Base-by-base conservation (phyloP, 1,284 basidiomycete species). In the Sporisorium reilianum region DNA sequence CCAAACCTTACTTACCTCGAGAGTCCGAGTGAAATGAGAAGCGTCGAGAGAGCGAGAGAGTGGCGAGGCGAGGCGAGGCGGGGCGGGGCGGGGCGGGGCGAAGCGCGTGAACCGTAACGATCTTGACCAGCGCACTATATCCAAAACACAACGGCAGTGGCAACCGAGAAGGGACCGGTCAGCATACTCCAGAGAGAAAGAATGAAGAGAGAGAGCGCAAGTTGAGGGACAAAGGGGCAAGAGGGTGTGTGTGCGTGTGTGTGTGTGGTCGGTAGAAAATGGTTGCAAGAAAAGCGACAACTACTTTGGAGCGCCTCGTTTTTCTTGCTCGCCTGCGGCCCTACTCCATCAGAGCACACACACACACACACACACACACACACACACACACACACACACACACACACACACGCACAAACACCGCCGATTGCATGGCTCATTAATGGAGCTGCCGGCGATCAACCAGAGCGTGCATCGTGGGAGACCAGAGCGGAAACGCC, bases 1-100 rank as follows among this genome's bases (percentile, higher is more conserved):
- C 23, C 22, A 41, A 68, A 48, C 41, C 48, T 59, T 54, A 68
- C 59, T 62, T 63, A 68, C 65, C 50, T 38, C 23, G 23, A 49
- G 45, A 41, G 11, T 38, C 30, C 45, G 41, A 48, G 44, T 51
- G 60, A 51, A 58, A 58, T 55, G 44, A 62, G 41, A 20, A n/a
- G n/a, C n/a, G n/a, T n/a, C n/a, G n/a, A 18, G 38, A 8, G 54
- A 18, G 30, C 20, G 30, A 11, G 50, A 46, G 26, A 45, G 26
- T 25, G 53, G 22, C 38, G 30, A 38, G n/a, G 32, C 30, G 23
- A 44, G 26, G 46, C 23, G 45, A n/a, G n/a, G n/a, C n/a, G n/a
- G n/a, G n/a, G n/a, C n/a, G n/a, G n/a, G n/a, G 26, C 45, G 26
- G 20, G 53, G 22, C 38, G 30, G 36, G n/a, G 32, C 30, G 23